Base-by-base conservation (phyloP, 2,329 filamentous ascomycete species). In the Cadophora sp. region DNA sequence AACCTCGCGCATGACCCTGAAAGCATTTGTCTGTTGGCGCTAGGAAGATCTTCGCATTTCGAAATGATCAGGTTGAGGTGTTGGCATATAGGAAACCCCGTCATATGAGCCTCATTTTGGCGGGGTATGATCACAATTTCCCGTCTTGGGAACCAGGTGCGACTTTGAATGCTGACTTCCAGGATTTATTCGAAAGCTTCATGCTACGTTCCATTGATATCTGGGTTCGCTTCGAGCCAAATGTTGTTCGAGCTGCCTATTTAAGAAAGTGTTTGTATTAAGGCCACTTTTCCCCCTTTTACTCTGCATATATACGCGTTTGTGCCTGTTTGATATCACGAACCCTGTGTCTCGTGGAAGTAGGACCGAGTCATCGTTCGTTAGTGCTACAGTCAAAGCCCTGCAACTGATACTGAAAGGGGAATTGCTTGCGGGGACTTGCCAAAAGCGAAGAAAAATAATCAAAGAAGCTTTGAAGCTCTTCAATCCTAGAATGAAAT, bases 1-100 rank as follows among this genome's bases (percentile, higher is more conserved):
- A 51, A 27, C 8, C 4, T 40, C 9, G 19, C 65, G 65, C 60
- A 63, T 67, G 65, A 67, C 27, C 46, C 19, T 9, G 2, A 62
- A n/a, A 16, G 51, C n/a, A 34, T 26, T 16, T 12, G 6, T n/a
- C 4, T 24, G 40, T 11, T 34, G 16, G 26, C 43, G 34, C 43
- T 62, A 34, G 37, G 34, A 40, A 5, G 60, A 37, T 51, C 60
- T 31, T 16, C 40, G 40, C 16, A 51, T n/a, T 34, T 34, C 29
- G n/a, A 51, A 62, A 31, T 51, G 43, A 62, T 40, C 27, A 50
- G n/a, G 14, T 34, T 3, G 6, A 60, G 6, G 6, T 46, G 34
- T 46, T 60, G 58, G 34, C 58, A 29, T 46, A 60, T 60, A 26
- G 14, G 3, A 19, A 27, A 43, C 22, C 34, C 27, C 24, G 58